A percentile compares a stretch with the other conserved stretches of the same genome.
These are phyloP conservation scores for Apiotrichum montevideense DNA, from an alignment of 1,284 basidiomycete genomes.

Conservation along the genomic window DNA sequence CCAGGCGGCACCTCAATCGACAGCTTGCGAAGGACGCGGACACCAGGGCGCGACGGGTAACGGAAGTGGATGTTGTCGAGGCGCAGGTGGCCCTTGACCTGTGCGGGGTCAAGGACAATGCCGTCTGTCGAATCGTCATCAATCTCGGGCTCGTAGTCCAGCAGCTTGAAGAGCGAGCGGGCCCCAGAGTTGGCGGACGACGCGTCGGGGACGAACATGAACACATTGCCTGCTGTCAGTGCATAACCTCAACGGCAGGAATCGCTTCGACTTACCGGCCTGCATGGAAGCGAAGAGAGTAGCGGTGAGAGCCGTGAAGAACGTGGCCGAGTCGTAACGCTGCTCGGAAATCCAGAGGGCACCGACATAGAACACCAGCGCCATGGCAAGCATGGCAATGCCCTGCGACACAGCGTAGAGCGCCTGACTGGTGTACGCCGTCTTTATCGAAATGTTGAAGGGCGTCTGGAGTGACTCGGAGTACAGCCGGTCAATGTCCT, in stretches of 20 bases:
- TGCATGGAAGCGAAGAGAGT: slow-evolving; percentile 33
- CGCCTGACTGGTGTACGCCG: slow-evolving; percentile 64
- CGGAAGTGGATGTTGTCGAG: slow-evolving; percentile 87
- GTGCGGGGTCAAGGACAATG: slow-evolving; percentile 50
- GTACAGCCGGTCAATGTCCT: slow-evolving; percentile 68
- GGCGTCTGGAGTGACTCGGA: slow-evolving; percentile 67
- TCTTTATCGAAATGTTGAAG: slow-evolving; percentile 57
- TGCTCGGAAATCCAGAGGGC: slow-evolving; percentile 52
- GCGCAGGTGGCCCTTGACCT: slow-evolving; percentile 63
- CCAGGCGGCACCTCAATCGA: slow-evolving; percentile 77
- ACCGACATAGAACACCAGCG: slow-evolving; percentile 57
- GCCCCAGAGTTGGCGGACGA: slow-evolving; percentile 78
- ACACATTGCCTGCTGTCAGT: too few species aligned
- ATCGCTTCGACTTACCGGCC: slow-evolving; percentile 25
- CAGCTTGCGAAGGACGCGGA: slow-evolving; percentile 76
- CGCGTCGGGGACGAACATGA: slow-evolving; percentile 82
- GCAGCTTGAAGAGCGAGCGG: slow-evolving; percentile 65
- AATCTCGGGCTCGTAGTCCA: slow-evolving; percentile 71
- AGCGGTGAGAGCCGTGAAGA: slow-evolving; percentile 77
- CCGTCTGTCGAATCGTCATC: slow-evolving; percentile 74
- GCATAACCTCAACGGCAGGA: too few species aligned
- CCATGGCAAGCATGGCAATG: slow-evolving; percentile 72
- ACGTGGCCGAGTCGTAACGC: slow-evolving; percentile 58
- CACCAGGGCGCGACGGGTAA: slow-evolving; percentile 83
- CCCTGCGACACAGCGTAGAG: slow-evolving; percentile 77